Base-by-base conservation (phyloP, 768 basidiomycete species). In the Leccinum aurantiacum region DNA sequence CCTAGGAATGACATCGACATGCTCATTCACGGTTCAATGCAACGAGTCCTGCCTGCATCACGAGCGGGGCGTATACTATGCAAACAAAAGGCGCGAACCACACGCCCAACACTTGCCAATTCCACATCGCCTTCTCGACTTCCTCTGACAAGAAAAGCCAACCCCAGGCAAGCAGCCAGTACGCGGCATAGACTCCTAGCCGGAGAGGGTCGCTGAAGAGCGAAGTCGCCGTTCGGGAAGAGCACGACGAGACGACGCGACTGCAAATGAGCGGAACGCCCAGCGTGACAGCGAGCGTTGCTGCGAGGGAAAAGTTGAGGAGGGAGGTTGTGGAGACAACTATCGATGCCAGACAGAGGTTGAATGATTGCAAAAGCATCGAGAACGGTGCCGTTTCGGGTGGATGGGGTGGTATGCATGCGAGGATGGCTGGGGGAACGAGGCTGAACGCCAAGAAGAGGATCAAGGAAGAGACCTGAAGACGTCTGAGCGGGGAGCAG, bases 221-320 rank as follows among this genome's bases (percentile, higher is more conserved):
- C 72, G 51, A 35, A 62, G 63, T 49, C 56, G 62, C 9, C 57
- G 63, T 38, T 56, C 65, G 1, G 56, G 66, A 54, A 1, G 64
- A 47, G 11, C 27, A 19, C 24, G 73, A 69, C 1, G 79, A 66
- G 7, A 74, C 13, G 79, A 74, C 13, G 79, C 74, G 71, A 14
- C 81, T 73, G 4, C 78, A 76, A 13, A 80, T 76, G n/a, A 93
- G 79, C 1, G 92, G 89, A 10, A 88, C 46, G 8, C 87, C 85
- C 17, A 93, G 79, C 9, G 84, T 66, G 27, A 89, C 70, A 0
- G 90, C 84, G 17, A 96, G 79, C 22, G 80, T 70, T 22, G 88
- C 85, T 0, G 95, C 91, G 19, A 98, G 86, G 8, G 92, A 93
- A 75, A 96, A 96, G 73, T 98, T 97, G 71, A 97, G 85, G 60